Evolutionary conservation across 441 rosid genomes (phyloP).

Genomic region (Omphalea diandra): DNA sequence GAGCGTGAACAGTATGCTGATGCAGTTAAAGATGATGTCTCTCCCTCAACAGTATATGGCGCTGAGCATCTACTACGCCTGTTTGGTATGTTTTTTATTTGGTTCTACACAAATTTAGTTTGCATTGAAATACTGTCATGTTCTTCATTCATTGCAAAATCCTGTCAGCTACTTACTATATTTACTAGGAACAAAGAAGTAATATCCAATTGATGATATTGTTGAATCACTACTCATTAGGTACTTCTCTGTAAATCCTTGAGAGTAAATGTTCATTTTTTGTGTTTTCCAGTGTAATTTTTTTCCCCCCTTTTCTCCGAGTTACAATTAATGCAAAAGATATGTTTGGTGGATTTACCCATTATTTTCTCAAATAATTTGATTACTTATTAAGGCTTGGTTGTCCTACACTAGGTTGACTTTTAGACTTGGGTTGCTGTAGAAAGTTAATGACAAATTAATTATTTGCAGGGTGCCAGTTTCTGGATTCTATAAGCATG

Average conservation of each 20-base stretch:
- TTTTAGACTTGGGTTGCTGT: not conserved
- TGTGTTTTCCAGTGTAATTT: not conserved
- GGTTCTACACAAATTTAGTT: not conserved
- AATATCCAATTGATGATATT: not conserved
- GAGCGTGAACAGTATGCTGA: slow-evolving; percentile 80
- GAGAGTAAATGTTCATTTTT: not conserved
- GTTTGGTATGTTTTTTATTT: slow-evolving; percentile 53
- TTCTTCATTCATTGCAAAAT: not conserved
- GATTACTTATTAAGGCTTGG: not conserved
- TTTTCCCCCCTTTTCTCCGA: not conserved
- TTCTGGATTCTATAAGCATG: no score
- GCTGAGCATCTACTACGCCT: slow-evolving; percentile 97
- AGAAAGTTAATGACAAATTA: not conserved
- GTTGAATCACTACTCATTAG: not conserved
- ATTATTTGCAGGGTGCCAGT: not conserved
- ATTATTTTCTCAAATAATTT: not conserved
- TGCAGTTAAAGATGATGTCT: slow-evolving; percentile 39
- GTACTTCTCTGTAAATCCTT: not conserved
- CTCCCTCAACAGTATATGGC: slow-evolving; percentile 86
- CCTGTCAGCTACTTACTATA: not conserved
- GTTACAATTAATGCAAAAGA: not conserved
- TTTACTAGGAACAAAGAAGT: not conserved
- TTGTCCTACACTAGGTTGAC: not conserved
- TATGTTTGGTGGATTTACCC: not conserved
- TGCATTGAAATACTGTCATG: not conserved